Percentiles rank a stretch among this genome's conserved stretches.
Conservation (phyloP, 75 land plant species). For the Chamaecyparis obtusa region DNA sequence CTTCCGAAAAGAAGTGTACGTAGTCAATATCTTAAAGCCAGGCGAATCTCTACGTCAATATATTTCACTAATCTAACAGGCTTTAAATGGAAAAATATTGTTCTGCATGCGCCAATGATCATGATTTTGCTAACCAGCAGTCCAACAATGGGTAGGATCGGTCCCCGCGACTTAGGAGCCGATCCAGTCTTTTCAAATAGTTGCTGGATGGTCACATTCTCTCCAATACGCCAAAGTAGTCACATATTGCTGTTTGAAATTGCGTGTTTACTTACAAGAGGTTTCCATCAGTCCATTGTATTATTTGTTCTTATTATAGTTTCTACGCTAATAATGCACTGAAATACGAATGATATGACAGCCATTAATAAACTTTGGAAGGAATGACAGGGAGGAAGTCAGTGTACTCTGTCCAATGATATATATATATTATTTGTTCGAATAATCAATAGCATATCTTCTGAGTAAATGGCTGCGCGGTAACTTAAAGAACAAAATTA, state of each 20-base stretch:
- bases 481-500: background rate
- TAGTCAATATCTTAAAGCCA: no score
- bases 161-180: background rate
- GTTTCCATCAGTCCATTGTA: background rate
- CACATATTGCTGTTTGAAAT: background rate
- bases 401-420: background rate
- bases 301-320: background rate
- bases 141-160: background rate
- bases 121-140: background rate
- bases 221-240: background rate
- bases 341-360: background rate
- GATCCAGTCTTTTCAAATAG: background rate
- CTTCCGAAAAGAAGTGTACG: no score
- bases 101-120: background rate
- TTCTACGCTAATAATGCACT: background rate
- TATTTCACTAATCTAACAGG: background rate
- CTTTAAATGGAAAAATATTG: background rate
- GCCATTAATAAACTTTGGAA: background rate
- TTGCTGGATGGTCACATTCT: background rate
- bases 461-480: background rate
- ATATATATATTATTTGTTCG: no score
- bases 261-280: background rate
- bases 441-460: no score
- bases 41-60: no score
- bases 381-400: background rate